These are phyloP conservation scores for Podaxis sp. DNA, from an alignment of 768 basidiomycete species.

Conservation along the genomic window DNA sequence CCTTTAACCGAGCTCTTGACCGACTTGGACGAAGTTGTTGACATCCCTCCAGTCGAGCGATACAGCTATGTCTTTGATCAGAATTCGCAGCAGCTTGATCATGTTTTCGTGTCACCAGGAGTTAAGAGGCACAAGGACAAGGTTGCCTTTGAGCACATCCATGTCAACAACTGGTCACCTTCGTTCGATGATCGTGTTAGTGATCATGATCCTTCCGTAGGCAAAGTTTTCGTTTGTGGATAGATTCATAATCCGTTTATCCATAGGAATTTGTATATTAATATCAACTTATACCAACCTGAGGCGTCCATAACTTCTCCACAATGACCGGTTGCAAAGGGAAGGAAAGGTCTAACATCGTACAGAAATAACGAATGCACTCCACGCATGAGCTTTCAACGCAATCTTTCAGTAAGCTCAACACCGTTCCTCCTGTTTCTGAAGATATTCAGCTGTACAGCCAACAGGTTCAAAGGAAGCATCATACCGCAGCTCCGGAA, in stretches of 20 bases:
- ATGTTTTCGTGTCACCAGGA: constrained; percentile 49
- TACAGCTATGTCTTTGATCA: constrained; percentile 65
- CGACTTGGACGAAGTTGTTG: constrained; percentile 52
- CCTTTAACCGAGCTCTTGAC: constrained; percentile 38
- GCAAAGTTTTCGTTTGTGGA: constrained; percentile 45
- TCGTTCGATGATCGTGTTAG: constrained; percentile 41
- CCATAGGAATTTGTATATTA: not conserved
- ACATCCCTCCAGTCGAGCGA: constrained; percentile 45
- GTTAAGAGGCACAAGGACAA: constrained; percentile 39
- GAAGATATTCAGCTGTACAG: not conserved
- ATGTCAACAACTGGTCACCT: constrained; percentile 58
- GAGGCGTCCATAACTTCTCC: not conserved
- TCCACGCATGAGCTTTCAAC: too few species aligned
- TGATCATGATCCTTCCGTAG: constrained; percentile 64
- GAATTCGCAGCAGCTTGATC: constrained; percentile 58
- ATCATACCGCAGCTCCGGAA: not conserved
- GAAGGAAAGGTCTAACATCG: not conserved
- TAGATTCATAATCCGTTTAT: constrained; percentile 6
- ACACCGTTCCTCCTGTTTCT: not conserved
- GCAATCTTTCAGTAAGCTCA: not conserved
- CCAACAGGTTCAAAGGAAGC: not conserved
- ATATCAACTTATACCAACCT: not conserved
- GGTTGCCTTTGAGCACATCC: constrained; percentile 53
- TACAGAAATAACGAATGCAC: not conserved
- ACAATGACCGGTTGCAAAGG: not conserved